These are phyloP conservation scores for Protomyces arabidopsidicola DNA, from an alignment of 1,139 yeast species.

Conservation along the genomic window DNA sequence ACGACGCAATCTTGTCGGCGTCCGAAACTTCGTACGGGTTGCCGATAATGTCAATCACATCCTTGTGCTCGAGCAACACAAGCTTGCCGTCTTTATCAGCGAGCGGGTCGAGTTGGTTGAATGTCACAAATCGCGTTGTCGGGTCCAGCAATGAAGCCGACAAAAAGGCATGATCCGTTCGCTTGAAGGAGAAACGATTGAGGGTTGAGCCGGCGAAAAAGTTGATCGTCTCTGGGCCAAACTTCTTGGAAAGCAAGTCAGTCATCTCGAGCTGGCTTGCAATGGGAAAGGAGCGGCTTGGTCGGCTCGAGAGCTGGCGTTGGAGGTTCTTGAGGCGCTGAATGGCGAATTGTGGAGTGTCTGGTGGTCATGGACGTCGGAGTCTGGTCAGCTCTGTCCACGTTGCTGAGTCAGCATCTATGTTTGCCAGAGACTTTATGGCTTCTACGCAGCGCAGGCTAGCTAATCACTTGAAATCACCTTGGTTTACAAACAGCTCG, in stretches of 20 bases:
- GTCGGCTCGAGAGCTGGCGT: not conserved
- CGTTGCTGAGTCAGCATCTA: not conserved
- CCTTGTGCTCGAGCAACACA: conserved; percentile 33
- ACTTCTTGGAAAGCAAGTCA: conserved; percentile 1
- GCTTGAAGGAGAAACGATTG: conserved; percentile 73
- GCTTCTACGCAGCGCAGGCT: no score
- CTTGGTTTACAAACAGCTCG: no score
- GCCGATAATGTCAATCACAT: conserved; percentile 37
- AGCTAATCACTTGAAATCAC: no score
- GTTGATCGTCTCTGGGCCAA: conserved; percentile 25
- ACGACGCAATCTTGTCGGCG: conserved; percentile 36
- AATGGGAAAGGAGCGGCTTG: not conserved
- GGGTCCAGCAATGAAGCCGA: conserved; percentile 50
- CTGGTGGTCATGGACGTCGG: no score
- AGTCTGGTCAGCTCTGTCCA: not conserved
- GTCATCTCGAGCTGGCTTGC: conserved; percentile 8
- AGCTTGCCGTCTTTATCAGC: conserved; percentile 33
- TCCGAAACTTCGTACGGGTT: conserved; percentile 39
- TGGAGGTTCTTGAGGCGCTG: not conserved
- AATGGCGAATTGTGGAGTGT: not conserved
- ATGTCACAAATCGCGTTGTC: conserved; percentile 56
- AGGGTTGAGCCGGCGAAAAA: conserved; percentile 55
- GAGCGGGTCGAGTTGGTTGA: conserved; percentile 40
- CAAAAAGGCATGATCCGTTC: conserved; percentile 63
- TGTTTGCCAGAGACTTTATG: no score